Conservation (phyloP, 2,329 filamentous ascomycete genomes). For the Fusarium circinatum region DNA sequence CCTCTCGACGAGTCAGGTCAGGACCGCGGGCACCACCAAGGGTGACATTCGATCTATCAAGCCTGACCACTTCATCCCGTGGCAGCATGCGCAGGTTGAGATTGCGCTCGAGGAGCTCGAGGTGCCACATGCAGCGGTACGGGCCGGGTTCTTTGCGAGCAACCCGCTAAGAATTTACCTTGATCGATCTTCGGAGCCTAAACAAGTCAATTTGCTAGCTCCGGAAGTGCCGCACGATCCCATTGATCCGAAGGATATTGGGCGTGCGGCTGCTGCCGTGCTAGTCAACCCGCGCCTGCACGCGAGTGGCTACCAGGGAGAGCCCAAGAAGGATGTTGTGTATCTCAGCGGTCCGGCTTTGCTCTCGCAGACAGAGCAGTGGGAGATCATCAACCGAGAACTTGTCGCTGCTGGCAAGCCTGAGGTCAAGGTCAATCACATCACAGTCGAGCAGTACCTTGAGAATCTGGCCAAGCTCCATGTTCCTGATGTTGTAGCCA, state of each 20-base stretch:
- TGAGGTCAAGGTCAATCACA: background rate
- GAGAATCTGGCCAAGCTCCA: background rate
- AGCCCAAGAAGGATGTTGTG: background rate
- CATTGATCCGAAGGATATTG: background rate
- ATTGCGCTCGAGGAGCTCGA: background rate
- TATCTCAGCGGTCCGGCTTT: background rate
- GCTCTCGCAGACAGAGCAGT: background rate
- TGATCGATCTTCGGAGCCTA: background rate
- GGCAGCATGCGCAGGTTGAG: slow-evolving; percentile 3
- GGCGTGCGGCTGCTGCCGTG: background rate
- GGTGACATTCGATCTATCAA: background rate
- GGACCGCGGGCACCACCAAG: background rate
- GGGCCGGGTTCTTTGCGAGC: slow-evolving; percentile 1
- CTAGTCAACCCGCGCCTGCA: background rate
- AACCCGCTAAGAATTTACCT: background rate
- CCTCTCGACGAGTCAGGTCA: background rate
- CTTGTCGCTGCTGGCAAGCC: background rate
- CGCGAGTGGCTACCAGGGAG: background rate
- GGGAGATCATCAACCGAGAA: background rate
- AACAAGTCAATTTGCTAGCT: background rate
- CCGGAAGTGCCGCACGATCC: background rate
- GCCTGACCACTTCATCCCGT: background rate
- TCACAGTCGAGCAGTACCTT: background rate
- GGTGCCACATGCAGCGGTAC: background rate
- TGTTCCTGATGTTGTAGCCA: background rate